Percentiles rank a stretch among this genome's conserved stretches.
Conservation (phyloP, 2,329 filamentous ascomycete species). For the Trichophyton schoenleinii region DNA sequence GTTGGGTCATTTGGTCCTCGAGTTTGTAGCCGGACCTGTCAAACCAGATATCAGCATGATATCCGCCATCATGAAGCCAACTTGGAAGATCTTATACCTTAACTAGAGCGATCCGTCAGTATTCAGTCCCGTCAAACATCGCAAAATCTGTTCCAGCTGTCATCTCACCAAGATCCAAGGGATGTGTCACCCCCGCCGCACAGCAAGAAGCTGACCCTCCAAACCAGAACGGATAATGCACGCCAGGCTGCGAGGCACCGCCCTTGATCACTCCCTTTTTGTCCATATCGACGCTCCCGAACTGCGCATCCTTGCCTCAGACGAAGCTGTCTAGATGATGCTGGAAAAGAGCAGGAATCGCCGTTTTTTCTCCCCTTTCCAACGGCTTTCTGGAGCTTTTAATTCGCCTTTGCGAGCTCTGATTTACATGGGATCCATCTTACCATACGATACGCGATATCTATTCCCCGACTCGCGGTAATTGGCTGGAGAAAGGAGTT, state of each 20-base stretch:
- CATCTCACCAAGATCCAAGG: constrained; percentile 70
- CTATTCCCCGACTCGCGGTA: not conserved
- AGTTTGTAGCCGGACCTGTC: constrained; percentile 74
- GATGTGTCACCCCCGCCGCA: constrained; percentile 85
- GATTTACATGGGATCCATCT: not conserved
- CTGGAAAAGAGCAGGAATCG: not conserved
- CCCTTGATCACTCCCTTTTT: constrained; percentile 6
- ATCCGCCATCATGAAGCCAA: not conserved
- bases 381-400: not conserved
- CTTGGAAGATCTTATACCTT: constrained; percentile 33
- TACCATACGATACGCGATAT: not conserved
- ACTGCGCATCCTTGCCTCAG: constrained; percentile 6
- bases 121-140: not conserved
- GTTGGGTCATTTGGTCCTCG: constrained; percentile 62
- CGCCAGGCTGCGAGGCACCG: constrained; percentile 18
- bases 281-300: constrained; percentile 8
- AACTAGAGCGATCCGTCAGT: constrained; percentile 24
- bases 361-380: not conserved
- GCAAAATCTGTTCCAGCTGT: not conserved
- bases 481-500: not conserved
- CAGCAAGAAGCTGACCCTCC: constrained; percentile 88
- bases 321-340: not conserved
- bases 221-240: constrained; percentile 80
- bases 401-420: not conserved
- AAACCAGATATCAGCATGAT: not conserved